phyloP scores from a whole-genome alignment of 2,329 filamentous ascomycete genomes.

The Ophiostoma montium region DNA sequence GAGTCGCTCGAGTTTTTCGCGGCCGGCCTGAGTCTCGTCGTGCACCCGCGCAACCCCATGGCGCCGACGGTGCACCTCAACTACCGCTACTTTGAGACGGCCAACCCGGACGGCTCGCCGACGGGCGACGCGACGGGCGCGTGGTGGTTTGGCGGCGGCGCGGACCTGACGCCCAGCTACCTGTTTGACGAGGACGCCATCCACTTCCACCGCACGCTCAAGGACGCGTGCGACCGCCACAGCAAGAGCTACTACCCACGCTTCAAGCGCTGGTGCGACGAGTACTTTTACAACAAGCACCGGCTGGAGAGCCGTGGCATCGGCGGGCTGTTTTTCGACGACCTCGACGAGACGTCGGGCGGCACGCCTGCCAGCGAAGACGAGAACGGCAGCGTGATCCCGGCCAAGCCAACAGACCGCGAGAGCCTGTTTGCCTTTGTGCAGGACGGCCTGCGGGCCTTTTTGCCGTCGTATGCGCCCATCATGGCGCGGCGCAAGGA shows the following conservation, averaged over 20 bases:
- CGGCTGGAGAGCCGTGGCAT: constrained; percentile 74
- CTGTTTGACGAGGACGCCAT: constrained; percentile 95
- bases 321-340: constrained; percentile 97
- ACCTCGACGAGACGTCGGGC: constrained; percentile 66
- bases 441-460: constrained; percentile 71
- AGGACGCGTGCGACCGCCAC: constrained; percentile 84
- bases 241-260: constrained; percentile 81
- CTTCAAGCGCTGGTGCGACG: constrained; percentile 97
- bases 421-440: constrained; percentile 85
- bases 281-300: constrained; percentile 93
- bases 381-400: not conserved
- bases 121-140: constrained; percentile 45
- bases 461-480: constrained; percentile 80
- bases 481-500: constrained; percentile 82
- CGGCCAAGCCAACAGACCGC: constrained; percentile 35
- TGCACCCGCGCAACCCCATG: constrained; percentile 92
- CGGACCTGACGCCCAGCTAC: constrained; percentile 84
- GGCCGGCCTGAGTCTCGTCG: constrained; percentile 78
- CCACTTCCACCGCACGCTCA: constrained; percentile 90
- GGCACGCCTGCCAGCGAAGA: not conserved
- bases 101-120: constrained; percentile 62
- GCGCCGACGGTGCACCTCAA: constrained; percentile 96
- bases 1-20: constrained; percentile 91
- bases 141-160: constrained; percentile 98
- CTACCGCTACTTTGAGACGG: constrained; percentile 97